These are phyloP conservation scores for Incumbomyces lentus DNA, from an alignment of 2,329 filamentous ascomycete species.

Conservation along the genomic window DNA sequence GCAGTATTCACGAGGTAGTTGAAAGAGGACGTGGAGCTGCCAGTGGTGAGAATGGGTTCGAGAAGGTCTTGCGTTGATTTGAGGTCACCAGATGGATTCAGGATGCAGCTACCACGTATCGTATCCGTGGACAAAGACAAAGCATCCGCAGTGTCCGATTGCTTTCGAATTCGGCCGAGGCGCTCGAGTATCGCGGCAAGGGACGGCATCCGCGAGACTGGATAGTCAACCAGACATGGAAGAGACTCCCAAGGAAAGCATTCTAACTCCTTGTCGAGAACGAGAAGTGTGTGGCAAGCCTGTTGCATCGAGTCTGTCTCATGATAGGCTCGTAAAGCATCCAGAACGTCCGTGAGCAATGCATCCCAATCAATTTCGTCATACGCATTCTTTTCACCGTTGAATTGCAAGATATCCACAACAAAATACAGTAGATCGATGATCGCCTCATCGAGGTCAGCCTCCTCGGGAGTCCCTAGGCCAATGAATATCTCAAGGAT, in stretches of 20 bases:
- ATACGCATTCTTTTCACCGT: slow-evolving; percentile 91
- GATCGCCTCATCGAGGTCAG: slow-evolving; percentile 79
- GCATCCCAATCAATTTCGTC: slow-evolving; percentile 93
- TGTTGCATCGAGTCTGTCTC: slow-evolving; percentile 23
- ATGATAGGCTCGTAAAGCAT: slow-evolving; percentile 74
- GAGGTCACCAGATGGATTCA: slow-evolving; percentile 82
- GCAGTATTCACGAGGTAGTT: slow-evolving; percentile 52
- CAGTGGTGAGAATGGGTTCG: slow-evolving; percentile 32
- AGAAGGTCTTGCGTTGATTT: slow-evolving; percentile 69
- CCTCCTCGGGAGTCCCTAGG: slow-evolving; percentile 59
- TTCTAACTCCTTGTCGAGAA: slow-evolving; percentile 85
- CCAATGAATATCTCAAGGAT: slow-evolving; percentile 84
- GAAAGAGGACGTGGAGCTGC: slow-evolving; percentile 10
- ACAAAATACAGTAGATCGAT: slow-evolving; percentile 92
- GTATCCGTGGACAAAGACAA: slow-evolving; percentile 8
- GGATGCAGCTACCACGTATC: slow-evolving; percentile 52
- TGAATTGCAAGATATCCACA: slow-evolving; percentile 90
- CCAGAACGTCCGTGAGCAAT: slow-evolving; percentile 79
- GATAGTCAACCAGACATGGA: slow-evolving; percentile 66
- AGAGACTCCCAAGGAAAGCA: slow-evolving; percentile 93
- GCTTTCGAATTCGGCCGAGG: slow-evolving; percentile 35
- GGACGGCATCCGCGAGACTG: slow-evolving; percentile 81
- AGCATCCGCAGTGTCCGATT: slow-evolving; percentile 12
- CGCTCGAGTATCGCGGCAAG: slow-evolving; percentile 70
- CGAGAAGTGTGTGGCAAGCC: slow-evolving; percentile 66